Evolutionary conservation across 2,329 filamentous ascomycete species (phyloP).

Genomic region (Pestalotiopsis fici): DNA sequence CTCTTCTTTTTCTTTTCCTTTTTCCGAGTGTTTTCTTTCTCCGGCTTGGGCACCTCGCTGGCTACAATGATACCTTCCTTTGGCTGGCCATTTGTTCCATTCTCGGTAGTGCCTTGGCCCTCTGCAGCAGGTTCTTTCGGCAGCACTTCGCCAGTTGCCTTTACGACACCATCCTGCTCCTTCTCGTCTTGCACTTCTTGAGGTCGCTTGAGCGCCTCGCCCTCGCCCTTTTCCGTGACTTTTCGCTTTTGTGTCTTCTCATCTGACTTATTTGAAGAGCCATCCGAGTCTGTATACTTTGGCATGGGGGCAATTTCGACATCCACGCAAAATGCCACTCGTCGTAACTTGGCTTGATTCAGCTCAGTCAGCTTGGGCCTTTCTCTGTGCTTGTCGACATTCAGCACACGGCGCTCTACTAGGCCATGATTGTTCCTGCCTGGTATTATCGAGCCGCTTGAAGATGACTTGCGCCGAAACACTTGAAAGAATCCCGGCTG

Average conservation of each 20-base stretch:
- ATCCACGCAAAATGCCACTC: slow-evolving; percentile 94
- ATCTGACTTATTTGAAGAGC: slow-evolving; percentile 47
- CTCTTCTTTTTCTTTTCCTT: slow-evolving; percentile 96
- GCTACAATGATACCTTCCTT: slow-evolving; percentile 26
- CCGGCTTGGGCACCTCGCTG: slow-evolving; percentile 29
- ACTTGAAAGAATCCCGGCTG: slow-evolving; percentile 79
- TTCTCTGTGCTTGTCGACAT: slow-evolving; percentile 78
- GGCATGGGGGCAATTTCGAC: slow-evolving; percentile 93
- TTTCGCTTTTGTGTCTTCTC: slow-evolving; percentile 65
- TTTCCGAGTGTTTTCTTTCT: slow-evolving; percentile 64
- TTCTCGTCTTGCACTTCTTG: slow-evolving; percentile 61
- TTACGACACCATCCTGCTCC: slow-evolving; percentile 43
- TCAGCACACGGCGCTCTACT: slow-evolving; percentile 80
- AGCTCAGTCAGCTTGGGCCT: slow-evolving; percentile 80
- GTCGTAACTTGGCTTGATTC: slow-evolving; percentile 76
- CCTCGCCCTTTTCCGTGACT: slow-evolving; percentile 70
- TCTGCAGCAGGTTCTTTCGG: slow-evolving; percentile 42
- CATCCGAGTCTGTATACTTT: slow-evolving; percentile 67
- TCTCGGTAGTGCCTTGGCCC: slow-evolving; percentile 20
- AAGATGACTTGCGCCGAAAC: slow-evolving; percentile 78
- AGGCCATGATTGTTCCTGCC: slow-evolving; percentile 63
- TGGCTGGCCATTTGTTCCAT: slow-evolving; percentile 22
- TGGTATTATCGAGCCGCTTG: slow-evolving; percentile 51
- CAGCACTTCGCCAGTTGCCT: slow-evolving; percentile 40
- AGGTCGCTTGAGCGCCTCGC: slow-evolving; percentile 70